Base-by-base conservation (phyloP, 2,329 filamentous ascomycete genomes). In the Hymenoscyphus occultus region DNA sequence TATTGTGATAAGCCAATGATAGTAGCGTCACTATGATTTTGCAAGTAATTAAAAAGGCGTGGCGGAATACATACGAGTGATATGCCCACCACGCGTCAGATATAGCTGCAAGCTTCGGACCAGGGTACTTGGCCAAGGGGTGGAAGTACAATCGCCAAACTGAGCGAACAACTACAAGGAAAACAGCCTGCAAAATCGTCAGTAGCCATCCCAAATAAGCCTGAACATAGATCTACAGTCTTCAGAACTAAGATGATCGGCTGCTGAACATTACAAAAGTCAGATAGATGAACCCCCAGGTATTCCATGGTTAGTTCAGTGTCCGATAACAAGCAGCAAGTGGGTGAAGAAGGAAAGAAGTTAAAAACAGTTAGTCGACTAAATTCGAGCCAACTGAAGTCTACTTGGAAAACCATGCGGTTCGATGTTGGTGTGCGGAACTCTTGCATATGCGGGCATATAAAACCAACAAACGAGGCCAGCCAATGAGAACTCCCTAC, bases 61-160 rank as follows among this genome's bases (percentile, higher is more conserved):
- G n/a, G n/a, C n/a, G n/a, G n/a, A n/a, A n/a, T n/a, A 60, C 45
- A 39, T 42, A 60, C 61, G 28, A 56, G 32, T 64, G 51, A 60
- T 66, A 66, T 9, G 56, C 56, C 19, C 64, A 67, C 59, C 62
- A 67, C 16, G 64, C 19, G 40, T 67, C 51, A 14, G 65, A 67
- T 9, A 67, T 35, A 4, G 65, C 65, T 40, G 62, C 65, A 14
- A 64, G 13, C 42, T 42, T 57, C 5, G 64, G 67, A 28, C 67
- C 65, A 2, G 67, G 67, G 32, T 61, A 65, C 31, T 60, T 64
- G 10, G 59, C 51, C 16, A 69, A 60, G 3, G 65, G 67, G 39
- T 67, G 65, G 13, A 69, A 64, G 61, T 56, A 67, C n/a, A 68
- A 35, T 1, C 22, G 45, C 13, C 32, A 61, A 22, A 54, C 54